Percentiles rank a stretch among this genome's conserved stretches.
Conservation (phyloP, 2,329 filamentous ascomycete species). For the Microsporum audouinii region DNA sequence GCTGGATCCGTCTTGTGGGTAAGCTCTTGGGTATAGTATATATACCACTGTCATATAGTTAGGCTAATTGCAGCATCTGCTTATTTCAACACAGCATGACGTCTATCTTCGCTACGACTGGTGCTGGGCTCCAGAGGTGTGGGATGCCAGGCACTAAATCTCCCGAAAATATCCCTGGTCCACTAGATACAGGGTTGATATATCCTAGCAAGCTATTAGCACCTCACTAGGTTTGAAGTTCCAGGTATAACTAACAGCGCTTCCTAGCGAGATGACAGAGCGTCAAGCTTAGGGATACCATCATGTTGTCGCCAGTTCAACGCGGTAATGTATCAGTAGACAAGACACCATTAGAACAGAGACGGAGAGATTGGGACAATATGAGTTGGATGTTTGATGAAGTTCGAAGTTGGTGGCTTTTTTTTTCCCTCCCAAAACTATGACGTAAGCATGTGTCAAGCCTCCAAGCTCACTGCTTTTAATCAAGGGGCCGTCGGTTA, state of each 20-base stretch:
- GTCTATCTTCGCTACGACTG: background rate
- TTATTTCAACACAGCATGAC: background rate
- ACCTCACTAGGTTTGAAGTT: background rate
- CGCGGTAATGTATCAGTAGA: no score
- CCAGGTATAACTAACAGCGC: background rate
- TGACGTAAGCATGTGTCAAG: background rate
- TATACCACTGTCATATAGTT: background rate
- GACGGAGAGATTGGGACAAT: no score
- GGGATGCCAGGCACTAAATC: background rate
- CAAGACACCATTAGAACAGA: no score
- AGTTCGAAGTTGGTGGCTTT: no score
- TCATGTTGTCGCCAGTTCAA: no score
- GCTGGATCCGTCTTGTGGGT: background rate
- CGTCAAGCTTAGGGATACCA: no score
- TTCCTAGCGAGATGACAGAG: background rate
- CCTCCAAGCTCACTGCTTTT: background rate
- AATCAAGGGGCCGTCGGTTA: background rate
- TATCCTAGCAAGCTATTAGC: background rate
- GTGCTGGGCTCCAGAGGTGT: background rate
- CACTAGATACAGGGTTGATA: background rate
- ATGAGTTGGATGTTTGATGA: no score
- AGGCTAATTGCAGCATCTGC: background rate
- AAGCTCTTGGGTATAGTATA: background rate
- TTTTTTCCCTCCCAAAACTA: background rate
- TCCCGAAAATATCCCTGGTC: background rate